A percentile compares a stretch with the other conserved stretches of the same genome.
Evolutionary conservation across 2,329 filamentous ascomycete species (phyloP).

Genomic region (Pseudophaeomoniella oleicola): DNA sequence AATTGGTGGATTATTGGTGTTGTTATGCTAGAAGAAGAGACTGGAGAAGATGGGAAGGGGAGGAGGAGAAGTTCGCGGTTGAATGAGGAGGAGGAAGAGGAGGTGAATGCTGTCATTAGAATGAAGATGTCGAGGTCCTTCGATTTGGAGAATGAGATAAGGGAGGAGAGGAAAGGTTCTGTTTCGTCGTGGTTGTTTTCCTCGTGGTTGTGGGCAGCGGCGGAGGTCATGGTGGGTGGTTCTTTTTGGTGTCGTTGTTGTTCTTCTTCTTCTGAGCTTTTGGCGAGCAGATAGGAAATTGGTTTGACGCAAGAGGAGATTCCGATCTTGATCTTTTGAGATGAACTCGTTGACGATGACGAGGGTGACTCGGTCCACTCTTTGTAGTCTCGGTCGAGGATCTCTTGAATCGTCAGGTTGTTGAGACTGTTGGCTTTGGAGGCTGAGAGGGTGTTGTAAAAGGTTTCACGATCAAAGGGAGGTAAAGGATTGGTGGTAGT

Average conservation of each 20-base stretch:
- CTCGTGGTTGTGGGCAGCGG: too few relatives aligned
- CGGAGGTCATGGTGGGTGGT: too few relatives aligned
- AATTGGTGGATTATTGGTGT: too few relatives aligned
- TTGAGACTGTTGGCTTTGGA: constrained; percentile 42
- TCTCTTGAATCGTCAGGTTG: constrained; percentile 36
- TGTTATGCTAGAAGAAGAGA: too few relatives aligned
- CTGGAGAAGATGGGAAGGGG: constrained; percentile 25
- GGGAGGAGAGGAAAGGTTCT: constrained; percentile 17
- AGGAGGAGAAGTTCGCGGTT: constrained; percentile 36
- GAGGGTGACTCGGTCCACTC: constrained; percentile 35
- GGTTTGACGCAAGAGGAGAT: constrained; percentile 45
- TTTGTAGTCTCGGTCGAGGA: constrained; percentile 50
- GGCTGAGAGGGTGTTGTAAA: constrained; percentile 35
- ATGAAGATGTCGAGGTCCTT: constrained; percentile 37
- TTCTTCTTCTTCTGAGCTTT: constrained; percentile 21
- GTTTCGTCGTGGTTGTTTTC: constrained; percentile 7
- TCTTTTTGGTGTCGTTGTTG: too few relatives aligned
- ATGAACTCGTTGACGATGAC: constrained; percentile 10
- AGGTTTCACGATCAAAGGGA: constrained; percentile 34
- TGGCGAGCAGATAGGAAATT: constrained; percentile 36
- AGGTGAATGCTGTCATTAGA: constrained; percentile 44
- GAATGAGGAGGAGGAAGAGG: constrained; percentile 23
- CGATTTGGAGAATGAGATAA: constrained; percentile 30
- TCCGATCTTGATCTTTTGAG: constrained; percentile 32
- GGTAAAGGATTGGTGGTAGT: constrained; percentile 12